Percentiles rank a stretch among this genome's conserved stretches.
phyloP scores from a whole-genome alignment of 148 eudicot species.

The Dysphania ambrosioides region DNA sequence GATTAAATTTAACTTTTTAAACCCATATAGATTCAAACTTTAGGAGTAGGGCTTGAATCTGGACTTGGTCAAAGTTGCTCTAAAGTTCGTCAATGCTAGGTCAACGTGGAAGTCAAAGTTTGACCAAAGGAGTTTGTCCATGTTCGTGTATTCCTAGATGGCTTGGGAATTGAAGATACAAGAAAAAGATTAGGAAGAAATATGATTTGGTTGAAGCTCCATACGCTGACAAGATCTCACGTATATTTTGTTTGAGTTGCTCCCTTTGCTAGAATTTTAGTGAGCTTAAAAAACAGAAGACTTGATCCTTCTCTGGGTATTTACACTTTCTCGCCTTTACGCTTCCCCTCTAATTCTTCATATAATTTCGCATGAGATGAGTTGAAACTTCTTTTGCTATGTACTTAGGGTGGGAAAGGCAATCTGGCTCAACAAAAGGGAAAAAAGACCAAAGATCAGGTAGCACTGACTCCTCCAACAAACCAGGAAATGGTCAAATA shows the following conservation, averaged over 20 bases:
- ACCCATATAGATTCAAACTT: too few relatives aligned
- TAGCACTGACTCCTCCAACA: conserved; percentile 8
- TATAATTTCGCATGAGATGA: neutral
- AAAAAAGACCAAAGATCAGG: conserved; percentile 13
- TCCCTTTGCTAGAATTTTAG: conserved; percentile 45
- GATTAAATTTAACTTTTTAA: too few relatives aligned
- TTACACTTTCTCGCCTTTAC: neutral
- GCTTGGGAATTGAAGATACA: too few relatives aligned
- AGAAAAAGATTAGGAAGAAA: conserved; percentile 34
- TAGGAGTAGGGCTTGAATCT: too few relatives aligned
- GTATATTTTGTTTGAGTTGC: conserved; percentile 40
- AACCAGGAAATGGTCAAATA: conserved; percentile 24
- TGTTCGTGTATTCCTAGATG: too few relatives aligned
- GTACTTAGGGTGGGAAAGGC: conserved; percentile 22
- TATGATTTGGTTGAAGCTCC: conserved; percentile 37
- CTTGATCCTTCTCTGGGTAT: conserved; percentile 45
- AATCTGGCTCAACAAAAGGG: conserved; percentile 25
- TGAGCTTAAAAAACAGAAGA: conserved; percentile 37
- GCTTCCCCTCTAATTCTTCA: neutral
- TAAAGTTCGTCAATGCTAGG: too few relatives aligned
- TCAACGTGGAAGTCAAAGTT: too few relatives aligned
- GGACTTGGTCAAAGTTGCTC: too few relatives aligned
- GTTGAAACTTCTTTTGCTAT: neutral
- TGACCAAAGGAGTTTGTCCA: too few relatives aligned
- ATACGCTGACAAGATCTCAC: conserved; percentile 20